These are phyloP conservation scores for Pleurotus giganteus DNA, from an alignment of 768 basidiomycete species.

Conservation along the genomic window DNA sequence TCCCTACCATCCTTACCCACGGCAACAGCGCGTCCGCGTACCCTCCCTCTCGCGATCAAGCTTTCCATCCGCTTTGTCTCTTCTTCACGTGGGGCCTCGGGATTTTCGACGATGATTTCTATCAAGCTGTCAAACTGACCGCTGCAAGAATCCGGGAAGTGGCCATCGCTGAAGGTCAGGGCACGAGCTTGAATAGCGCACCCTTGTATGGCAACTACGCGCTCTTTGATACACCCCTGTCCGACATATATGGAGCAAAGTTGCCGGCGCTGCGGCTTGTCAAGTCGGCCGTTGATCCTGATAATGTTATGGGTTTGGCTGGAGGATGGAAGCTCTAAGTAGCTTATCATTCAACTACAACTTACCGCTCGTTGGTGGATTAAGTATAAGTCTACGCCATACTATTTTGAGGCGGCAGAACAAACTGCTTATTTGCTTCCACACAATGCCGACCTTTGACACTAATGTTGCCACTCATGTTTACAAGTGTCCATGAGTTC, in stretches of 20 bases:
- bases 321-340: slow-evolving; percentile 61
- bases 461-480: too few species aligned
- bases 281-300: slow-evolving; percentile 49
- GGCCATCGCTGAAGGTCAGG: slow-evolving; percentile 38
- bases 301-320: slow-evolving; percentile 62
- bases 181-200: slow-evolving; percentile 26
- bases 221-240: slow-evolving; percentile 45
- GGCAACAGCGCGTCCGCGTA: slow-evolving; percentile 39
- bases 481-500: too few species aligned
- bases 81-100: slow-evolving; percentile 20
- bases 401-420: too few species aligned
- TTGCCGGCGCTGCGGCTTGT: slow-evolving; percentile 36
- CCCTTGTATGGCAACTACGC: slow-evolving; percentile 64
- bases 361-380: too few species aligned
- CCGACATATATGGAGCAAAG: slow-evolving; percentile 50
- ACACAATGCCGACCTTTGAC: too few species aligned
- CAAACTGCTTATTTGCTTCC: too few species aligned
- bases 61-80: slow-evolving; percentile 26
- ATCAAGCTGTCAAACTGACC: slow-evolving; percentile 37
- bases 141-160: slow-evolving; percentile 37
- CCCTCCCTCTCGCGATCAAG: slow-evolving; percentile 30
- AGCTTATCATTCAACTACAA: too few species aligned
- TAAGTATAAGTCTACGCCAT: too few species aligned
- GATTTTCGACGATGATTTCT: slow-evolving; percentile 26
- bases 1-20: slow-evolving; percentile 38